phyloP scores from a whole-genome alignment of 441 rosid species.

The Jatropha podagrica region DNA sequence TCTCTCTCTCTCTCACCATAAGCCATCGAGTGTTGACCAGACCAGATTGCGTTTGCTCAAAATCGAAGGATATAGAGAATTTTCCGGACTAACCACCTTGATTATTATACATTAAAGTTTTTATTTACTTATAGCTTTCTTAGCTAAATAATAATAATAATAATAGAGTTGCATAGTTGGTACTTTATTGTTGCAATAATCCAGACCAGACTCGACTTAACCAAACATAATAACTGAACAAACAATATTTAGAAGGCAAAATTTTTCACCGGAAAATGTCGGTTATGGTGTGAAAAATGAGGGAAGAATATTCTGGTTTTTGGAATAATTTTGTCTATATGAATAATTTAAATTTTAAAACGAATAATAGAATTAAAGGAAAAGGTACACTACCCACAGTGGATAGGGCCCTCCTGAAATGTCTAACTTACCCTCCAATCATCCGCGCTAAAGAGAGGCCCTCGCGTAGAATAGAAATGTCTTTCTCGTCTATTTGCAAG shows the following conservation, averaged over 20 bases:
- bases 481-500: neutral
- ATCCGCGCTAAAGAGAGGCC: too few species aligned
- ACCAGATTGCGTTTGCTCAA: neutral
- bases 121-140: too few species aligned
- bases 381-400: neutral
- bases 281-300: constrained; percentile 19
- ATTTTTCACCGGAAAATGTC: constrained; percentile 25
- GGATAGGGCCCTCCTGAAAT: neutral
- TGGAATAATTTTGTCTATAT: constrained; percentile 18
- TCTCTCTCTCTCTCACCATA: too few species aligned
- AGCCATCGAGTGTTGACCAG: constrained; percentile 12
- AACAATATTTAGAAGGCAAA: neutral
- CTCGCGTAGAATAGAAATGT: neutral
- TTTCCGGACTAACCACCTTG: neutral
- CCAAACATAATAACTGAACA: neutral
- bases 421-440: constrained; percentile 3
- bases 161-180: too few species aligned
- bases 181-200: neutral
- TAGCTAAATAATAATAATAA: too few species aligned
- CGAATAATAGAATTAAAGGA: neutral
- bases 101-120: neutral
- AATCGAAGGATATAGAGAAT: neutral
- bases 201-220: too few species aligned
- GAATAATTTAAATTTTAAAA: neutral
- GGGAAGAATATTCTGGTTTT: constrained; percentile 33